Evolutionary conservation across 768 basidiomycete genomes (phyloP).

Genomic region (Filobasidium floriforme): DNA sequence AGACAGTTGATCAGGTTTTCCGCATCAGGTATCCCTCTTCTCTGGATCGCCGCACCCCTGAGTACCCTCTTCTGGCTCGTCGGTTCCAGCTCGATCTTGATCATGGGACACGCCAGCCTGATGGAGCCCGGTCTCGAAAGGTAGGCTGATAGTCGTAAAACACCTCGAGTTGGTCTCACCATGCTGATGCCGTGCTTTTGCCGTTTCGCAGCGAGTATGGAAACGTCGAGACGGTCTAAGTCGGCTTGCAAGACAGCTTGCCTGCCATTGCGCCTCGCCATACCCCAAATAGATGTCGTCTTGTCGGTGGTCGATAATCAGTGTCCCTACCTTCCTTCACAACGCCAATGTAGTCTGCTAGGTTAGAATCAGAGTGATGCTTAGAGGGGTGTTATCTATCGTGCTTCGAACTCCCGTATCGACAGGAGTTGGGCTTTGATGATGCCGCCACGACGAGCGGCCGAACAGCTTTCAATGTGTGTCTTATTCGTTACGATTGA

Average conservation of each 20-base stretch:
- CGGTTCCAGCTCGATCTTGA: conserved; percentile 73
- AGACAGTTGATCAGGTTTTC: background rate
- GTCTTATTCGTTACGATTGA: conserved; percentile 4
- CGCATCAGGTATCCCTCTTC: conserved; percentile 63
- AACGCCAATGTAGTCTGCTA: too few species aligned
- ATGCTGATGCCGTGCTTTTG: background rate
- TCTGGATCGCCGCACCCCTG: conserved; percentile 56
- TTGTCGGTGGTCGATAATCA: too few species aligned
- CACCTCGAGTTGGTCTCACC: too few species aligned
- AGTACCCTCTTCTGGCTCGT: conserved; percentile 88
- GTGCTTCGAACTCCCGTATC: too few species aligned
- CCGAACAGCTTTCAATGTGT: background rate
- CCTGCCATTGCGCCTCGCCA: too few species aligned
- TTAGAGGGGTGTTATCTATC: too few species aligned
- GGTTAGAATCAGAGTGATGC: too few species aligned
- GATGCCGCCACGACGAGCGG: background rate
- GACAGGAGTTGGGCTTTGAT: background rate
- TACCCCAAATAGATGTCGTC: too few species aligned
- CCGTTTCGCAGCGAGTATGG: conserved; percentile 32
- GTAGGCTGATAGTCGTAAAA: too few species aligned
- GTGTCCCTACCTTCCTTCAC: too few species aligned
- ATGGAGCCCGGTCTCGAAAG: conserved; percentile 87
- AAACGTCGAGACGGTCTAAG: conserved; percentile 34
- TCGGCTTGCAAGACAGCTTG: too few species aligned
- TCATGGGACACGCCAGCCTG: conserved; percentile 75